phyloP scores from a whole-genome alignment of 495 filamentous ascomycete genomes.

The Annulohypoxylon bovei region DNA sequence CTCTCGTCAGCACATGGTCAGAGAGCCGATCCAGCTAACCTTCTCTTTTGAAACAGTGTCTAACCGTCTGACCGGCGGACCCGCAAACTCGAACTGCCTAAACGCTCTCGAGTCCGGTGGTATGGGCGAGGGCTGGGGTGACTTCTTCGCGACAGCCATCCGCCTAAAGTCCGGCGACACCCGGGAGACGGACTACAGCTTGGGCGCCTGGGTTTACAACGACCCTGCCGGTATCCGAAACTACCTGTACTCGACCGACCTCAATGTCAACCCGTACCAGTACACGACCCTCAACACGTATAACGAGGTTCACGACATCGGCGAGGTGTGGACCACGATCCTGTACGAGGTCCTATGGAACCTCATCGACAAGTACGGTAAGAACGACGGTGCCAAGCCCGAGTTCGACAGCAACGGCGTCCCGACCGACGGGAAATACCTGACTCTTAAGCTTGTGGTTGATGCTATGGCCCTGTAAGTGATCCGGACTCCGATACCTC shows the following conservation, averaged over 20 bases:
- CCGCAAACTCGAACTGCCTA: slow-evolving; percentile 59
- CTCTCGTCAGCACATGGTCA: not conserved
- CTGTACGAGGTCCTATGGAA: slow-evolving; percentile 65
- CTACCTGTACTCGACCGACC: slow-evolving; percentile 62
- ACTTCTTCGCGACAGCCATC: slow-evolving; percentile 63
- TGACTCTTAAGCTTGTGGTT: slow-evolving; percentile 62
- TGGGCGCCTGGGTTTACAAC: slow-evolving; percentile 59
- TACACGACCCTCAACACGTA: slow-evolving; percentile 54
- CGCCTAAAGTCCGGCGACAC: slow-evolving; percentile 59
- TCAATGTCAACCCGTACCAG: slow-evolving; percentile 56
- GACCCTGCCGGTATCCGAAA: slow-evolving; percentile 55
- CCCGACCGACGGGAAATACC: slow-evolving; percentile 61
- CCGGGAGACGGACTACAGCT: slow-evolving; percentile 55
- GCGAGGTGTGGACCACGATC: slow-evolving; percentile 63
- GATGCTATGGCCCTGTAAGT: slow-evolving; percentile 62
- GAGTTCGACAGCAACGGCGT: slow-evolving; percentile 54
- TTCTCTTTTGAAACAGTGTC: slow-evolving; percentile 48
- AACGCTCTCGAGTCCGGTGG: slow-evolving; percentile 56
- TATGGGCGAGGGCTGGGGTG: slow-evolving; percentile 67
- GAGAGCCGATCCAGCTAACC: not conserved
- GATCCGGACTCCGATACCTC: not conserved
- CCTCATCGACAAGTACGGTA: slow-evolving; percentile 61
- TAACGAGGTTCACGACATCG: slow-evolving; percentile 57
- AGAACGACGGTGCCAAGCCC: slow-evolving; percentile 54
- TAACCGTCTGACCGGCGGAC: slow-evolving; percentile 66